Evolutionary conservation across 192 early-diverging fungal genomes (phyloP).

Genomic region (Umbelopsis sp.): DNA sequence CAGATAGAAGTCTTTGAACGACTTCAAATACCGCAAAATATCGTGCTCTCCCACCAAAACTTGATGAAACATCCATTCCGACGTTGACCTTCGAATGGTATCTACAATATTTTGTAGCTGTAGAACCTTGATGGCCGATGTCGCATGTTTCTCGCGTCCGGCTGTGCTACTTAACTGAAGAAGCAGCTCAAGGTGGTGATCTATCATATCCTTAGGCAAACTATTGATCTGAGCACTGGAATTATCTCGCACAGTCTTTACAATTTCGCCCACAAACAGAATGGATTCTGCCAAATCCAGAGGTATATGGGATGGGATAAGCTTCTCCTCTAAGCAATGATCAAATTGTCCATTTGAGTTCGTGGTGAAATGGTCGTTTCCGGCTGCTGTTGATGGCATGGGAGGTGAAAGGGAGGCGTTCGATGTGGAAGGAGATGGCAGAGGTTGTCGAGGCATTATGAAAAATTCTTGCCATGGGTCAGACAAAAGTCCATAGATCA

Average conservation of each 20-base stretch:
- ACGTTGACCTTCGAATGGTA: slow-evolving; percentile 56
- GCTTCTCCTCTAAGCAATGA: slow-evolving; percentile 46
- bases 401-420: slow-evolving; percentile 26
- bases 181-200: slow-evolving; percentile 27
- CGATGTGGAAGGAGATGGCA: slow-evolving; percentile 13
- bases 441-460: slow-evolving; percentile 34
- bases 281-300: slow-evolving; percentile 55
- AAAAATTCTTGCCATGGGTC: slow-evolving; percentile 73
- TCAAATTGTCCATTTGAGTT: slow-evolving; percentile 43
- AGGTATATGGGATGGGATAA: slow-evolving; percentile 60
- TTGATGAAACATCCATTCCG: slow-evolving; percentile 63
- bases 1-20: slow-evolving; percentile 63
- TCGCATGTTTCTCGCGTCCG: slow-evolving; percentile 8
- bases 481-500: slow-evolving; percentile 64
- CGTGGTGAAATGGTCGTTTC: background rate
- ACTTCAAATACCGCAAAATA: slow-evolving; percentile 52
- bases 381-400: background rate
- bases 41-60: slow-evolving; percentile 68
- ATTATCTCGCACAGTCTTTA: slow-evolving; percentile 54
- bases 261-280: slow-evolving; percentile 70
- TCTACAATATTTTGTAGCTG: slow-evolving; percentile 47
- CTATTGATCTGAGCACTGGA: slow-evolving; percentile 26
- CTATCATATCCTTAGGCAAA: slow-evolving; percentile 27
- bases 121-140: slow-evolving; percentile 40
- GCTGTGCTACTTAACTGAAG: background rate